Base-by-base conservation (phyloP, 257 asterid species). In the Cruciata laevipes region DNA sequence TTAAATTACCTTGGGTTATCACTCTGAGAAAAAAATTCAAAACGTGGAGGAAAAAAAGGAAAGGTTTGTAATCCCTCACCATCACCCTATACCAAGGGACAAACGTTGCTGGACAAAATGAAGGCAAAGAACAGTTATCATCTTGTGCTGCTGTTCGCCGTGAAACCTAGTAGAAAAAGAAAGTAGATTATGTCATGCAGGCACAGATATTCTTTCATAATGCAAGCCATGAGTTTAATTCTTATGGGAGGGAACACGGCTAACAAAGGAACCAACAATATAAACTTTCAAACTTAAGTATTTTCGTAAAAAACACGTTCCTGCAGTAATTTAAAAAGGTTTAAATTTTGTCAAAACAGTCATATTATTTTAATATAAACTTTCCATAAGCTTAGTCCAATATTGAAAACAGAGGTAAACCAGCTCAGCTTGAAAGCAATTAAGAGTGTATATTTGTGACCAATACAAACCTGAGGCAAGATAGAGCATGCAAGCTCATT, bases 21-120 rank as follows among this genome's bases (percentile, higher is more conserved):
- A 61, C 47, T 27, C 69, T 61, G 59, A 70, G 44, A 69, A 71
- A 57, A 75, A 68, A 18, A 38, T 60, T 65, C 61, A 47, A 47
- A 59, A 70, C 58, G 66, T 14, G 14, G 27, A 53, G 18, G 7
- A 10, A 0, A 24, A 37, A 27, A 32, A 33, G 8, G 33, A 66
- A 66, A 14, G 33, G 62, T 42, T 42, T 12, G 31, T 53, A 47
- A 56, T 32, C 64, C 74, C 87, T 78, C 74, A 90, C 97, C 97
- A 90, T 69, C 65, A 87, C 95, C 56, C 95, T 80, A 73, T 84
- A 90, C 94, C 96, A 90, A 78, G 87, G 79, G 66, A 49, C 75
- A 74, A 86, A 77, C 71, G 95, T 90, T 75, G 94, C 79, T 35
- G 84, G 77, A 79, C 87, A 84, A 65, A 87, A 86, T 44, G 86